Evolutionary conservation across 2,329 filamentous ascomycete genomes (phyloP), one percentile per base, ranked within the genome.

Genomic region (Rutstroemia sydowiana): DNA sequence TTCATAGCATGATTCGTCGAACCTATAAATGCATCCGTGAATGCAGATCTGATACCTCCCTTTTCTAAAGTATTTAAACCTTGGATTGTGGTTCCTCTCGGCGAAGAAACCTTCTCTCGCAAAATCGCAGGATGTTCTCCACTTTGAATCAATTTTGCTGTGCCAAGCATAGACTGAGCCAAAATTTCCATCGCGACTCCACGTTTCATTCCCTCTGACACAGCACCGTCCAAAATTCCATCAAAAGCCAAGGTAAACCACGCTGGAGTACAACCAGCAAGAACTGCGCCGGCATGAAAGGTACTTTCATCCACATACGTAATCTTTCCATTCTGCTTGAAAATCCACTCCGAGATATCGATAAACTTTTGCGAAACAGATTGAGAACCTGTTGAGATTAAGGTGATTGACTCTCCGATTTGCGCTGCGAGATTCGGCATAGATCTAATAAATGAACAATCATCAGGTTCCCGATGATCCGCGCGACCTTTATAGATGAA

Each of bases 51-150:
- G 14, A 51, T 26, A 39, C 48, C 42, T 3, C 48, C 48, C 18
- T 51, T 51, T 18, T 51, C 48, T 13, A 51, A 39, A 8, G 48
- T 51, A 18, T 51, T 51, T 3, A 51, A 26, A 13, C 48, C 48
- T 45, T 51, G 48, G 14, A 51, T 51, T 1, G 48, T 51, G 26
- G 48, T 51, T 31, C 48, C 48, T 18, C 26, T 46, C 9, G 48
- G 48, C 5, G 48, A 51, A 18, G 48, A 51, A 7, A 51, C 28
- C 34, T 51, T 51, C 14, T 51, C 48, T 31, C 48, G 32, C 11
- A 51, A 9, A 26, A 51, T 44, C 10, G 48, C 48, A 46, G 48
- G 48, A 16, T 51, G 48, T 39, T 51, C 48, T n/a, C 48, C 48
- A 40, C 45, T 51, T 18, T 51, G 48, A 16, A 51, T 46, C 10